A percentile compares a stretch with the other conserved stretches of the same genome.
Evolutionary conservation across 2,329 filamentous ascomycete genomes (phyloP).

Genomic region (Fusarium mexicanum): DNA sequence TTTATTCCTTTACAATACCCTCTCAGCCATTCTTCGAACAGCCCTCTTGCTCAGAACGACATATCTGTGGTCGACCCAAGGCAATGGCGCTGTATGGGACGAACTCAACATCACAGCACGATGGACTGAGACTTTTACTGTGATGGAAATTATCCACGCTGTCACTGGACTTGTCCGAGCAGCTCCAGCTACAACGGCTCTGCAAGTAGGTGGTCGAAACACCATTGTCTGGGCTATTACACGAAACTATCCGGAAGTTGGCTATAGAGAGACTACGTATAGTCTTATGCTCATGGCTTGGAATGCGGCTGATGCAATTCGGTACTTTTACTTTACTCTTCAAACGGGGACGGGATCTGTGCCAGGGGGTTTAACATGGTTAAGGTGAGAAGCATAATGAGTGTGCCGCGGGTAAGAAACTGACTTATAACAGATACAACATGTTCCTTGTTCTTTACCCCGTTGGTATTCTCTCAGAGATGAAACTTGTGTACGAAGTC

Average conservation of each 20-base stretch:
- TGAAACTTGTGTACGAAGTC: slow-evolving; percentile 30
- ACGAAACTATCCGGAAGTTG: slow-evolving; percentile 34
- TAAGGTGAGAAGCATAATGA: slow-evolving; percentile 16
- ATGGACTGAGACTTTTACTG: slow-evolving; percentile 34
- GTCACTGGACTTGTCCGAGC: slow-evolving; percentile 26
- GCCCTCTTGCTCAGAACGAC: slow-evolving; percentile 11
- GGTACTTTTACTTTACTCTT: slow-evolving; percentile 34
- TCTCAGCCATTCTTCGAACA: slow-evolving; percentile 16
- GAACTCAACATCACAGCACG: slow-evolving; percentile 20
- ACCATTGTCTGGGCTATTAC: slow-evolving; percentile 40
- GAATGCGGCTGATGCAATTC: slow-evolving; percentile 32
- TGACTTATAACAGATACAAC: slow-evolving; percentile 21
- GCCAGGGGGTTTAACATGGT: slow-evolving; percentile 14
- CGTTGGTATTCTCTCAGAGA: slow-evolving; percentile 29
- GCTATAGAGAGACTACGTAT: slow-evolving; percentile 20
- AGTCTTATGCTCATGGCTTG: slow-evolving; percentile 33
- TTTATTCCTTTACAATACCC: slow-evolving; percentile 26
- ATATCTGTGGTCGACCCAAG: slow-evolving; percentile 13
- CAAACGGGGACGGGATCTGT: slow-evolving; percentile 19
- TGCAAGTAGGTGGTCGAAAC: slow-evolving; percentile 37
- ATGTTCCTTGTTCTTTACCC: slow-evolving; percentile 34
- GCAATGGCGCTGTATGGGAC: slow-evolving; percentile 28
- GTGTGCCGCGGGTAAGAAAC: rapidly evolving
- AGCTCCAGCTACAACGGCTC: slow-evolving; percentile 25
- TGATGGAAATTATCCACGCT: slow-evolving; percentile 26